Evolutionary conservation across 2,329 filamentous ascomycete species (phyloP).

Genomic region (Delphinella strobiligena): DNA sequence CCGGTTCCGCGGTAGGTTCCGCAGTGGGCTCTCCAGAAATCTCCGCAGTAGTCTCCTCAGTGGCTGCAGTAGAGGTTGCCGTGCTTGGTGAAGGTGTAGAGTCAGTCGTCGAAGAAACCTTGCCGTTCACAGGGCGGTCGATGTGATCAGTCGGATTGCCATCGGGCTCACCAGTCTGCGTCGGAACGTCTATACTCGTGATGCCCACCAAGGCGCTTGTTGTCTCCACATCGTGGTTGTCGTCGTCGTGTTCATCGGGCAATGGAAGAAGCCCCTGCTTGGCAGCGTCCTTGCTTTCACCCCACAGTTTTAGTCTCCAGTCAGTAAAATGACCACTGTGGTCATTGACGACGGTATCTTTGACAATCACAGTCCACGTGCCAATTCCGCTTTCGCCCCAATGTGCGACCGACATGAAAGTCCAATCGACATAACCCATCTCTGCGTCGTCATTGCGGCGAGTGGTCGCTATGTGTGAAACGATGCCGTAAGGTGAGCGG

Average conservation of each 20-base stretch:
- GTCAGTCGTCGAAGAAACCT: slow-evolving; percentile 24
- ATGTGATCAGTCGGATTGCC: slow-evolving; percentile 35
- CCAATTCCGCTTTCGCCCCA: slow-evolving; percentile 87
- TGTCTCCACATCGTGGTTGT: slow-evolving; percentile 57
- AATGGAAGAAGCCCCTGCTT: slow-evolving; percentile 67
- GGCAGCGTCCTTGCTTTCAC: slow-evolving; percentile 65
- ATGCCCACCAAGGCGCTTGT: slow-evolving; percentile 46
- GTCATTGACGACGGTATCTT: slow-evolving; percentile 69
- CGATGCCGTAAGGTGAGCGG: slow-evolving; percentile 66
- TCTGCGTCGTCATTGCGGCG: slow-evolving; percentile 55
- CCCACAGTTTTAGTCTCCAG: slow-evolving; percentile 92
- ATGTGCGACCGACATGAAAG: slow-evolving; percentile 96
- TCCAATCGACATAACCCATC: slow-evolving; percentile 83
- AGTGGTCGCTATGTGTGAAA: slow-evolving; percentile 71
- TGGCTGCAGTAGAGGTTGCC: too few relatives aligned
- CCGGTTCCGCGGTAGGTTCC: slow-evolving; percentile 13
- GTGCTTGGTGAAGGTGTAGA: too few relatives aligned
- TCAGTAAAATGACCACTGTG: slow-evolving; percentile 70
- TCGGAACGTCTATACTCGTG: slow-evolving; percentile 39
- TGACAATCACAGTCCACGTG: slow-evolving; percentile 83
- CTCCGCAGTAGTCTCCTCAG: too few relatives aligned
- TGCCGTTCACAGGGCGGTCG: slow-evolving; percentile 46
- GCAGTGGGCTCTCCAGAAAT: too few relatives aligned
- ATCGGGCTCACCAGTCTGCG: slow-evolving; percentile 30
- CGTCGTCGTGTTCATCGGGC: slow-evolving; percentile 72